Conservation (phyloP, 2,329 filamentous ascomycete species). For the Trichoderma gracile region DNA sequence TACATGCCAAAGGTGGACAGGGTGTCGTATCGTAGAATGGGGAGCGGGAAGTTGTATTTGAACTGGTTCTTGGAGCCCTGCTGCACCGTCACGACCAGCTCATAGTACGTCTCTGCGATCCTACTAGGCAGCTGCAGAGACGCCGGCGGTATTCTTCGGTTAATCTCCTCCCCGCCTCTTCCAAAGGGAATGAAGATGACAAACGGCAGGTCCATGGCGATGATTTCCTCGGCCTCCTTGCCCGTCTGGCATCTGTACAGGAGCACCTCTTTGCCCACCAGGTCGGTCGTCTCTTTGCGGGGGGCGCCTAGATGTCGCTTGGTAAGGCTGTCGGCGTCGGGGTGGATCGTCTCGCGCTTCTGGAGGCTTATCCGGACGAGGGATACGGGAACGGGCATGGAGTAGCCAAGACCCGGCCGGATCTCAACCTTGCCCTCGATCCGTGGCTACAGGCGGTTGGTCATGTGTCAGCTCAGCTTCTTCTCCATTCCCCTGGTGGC, state of each 20-base stretch:
- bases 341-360: conserved; percentile 93
- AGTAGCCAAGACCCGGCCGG: conserved; percentile 78
- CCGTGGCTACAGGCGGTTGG: conserved; percentile 64
- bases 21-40: conserved; percentile 90
- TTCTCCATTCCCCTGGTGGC: neutral
- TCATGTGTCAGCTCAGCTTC: neutral
- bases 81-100: conserved; percentile 93
- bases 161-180: conserved; percentile 84
- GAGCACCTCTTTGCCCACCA: conserved; percentile 94
- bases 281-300: conserved; percentile 84
- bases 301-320: conserved; percentile 90
- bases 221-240: conserved; percentile 81
- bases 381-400: conserved; percentile 86
- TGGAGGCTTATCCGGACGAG: conserved; percentile 93
- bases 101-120: conserved; percentile 96
- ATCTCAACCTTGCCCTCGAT: conserved; percentile 99
- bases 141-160: conserved; percentile 85
- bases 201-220: conserved; percentile 96
- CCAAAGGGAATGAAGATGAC: conserved; percentile 97
- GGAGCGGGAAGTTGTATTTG: conserved; percentile 88
- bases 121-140: conserved; percentile 87
- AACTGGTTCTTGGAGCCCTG: conserved; percentile 84
- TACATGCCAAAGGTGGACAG: conserved; percentile 99
- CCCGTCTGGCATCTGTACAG: conserved; percentile 84
- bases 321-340: conserved; percentile 88